Base-by-base conservation (phyloP, 495 filamentous ascomycete species). In the Talaromyces trachyspermus region DNA sequence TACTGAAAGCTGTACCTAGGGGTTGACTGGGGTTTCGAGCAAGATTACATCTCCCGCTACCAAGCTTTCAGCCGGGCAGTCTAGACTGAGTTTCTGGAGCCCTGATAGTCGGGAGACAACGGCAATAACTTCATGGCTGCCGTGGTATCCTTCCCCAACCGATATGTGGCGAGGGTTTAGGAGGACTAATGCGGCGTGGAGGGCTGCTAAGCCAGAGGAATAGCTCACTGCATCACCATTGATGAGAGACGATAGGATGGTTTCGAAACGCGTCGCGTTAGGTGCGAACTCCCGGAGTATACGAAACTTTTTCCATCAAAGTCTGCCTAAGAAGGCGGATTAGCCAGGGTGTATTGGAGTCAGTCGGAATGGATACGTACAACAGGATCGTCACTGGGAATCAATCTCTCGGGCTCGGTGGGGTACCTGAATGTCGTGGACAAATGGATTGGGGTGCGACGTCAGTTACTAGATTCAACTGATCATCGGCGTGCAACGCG, bases 391-490 rank as follows among this genome's bases (percentile, higher is more conserved):
- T 57, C 57, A 11, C 55, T 48, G 9, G 76, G 72, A 24, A 68
- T 51, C 33, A 94, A 72, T 1, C 77, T 54, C 7, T 79, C 70
- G 2, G 87, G 87, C 57, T 91, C 70, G 9, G 66, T 56, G 22
- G 77, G 66, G 60, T 95, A 96, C 48, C 88, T 82, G 66, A 86
- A 96, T 9, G 86, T 95, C 12, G 90, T 94, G 37, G 88, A 84
- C 53, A 91, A 74, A 61, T 95, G 90, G 53, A 96, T 71, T 1
- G 89, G 76, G 90, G 89, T 25, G 90, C 86, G 29, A 96, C 85
- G 58, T 89, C 87, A 32, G 76, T 69, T 53, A 77, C 76, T 37
- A 68, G 62, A 68, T 86, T 85, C 46, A 91, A 71, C 51, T 65
- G 69, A 67, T 95, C 88, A 53, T 95, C 90, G 43, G 83, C 87